Base-by-base conservation (phyloP, 1,284 basidiomycete genomes). In the Stereum hirsutum region DNA sequence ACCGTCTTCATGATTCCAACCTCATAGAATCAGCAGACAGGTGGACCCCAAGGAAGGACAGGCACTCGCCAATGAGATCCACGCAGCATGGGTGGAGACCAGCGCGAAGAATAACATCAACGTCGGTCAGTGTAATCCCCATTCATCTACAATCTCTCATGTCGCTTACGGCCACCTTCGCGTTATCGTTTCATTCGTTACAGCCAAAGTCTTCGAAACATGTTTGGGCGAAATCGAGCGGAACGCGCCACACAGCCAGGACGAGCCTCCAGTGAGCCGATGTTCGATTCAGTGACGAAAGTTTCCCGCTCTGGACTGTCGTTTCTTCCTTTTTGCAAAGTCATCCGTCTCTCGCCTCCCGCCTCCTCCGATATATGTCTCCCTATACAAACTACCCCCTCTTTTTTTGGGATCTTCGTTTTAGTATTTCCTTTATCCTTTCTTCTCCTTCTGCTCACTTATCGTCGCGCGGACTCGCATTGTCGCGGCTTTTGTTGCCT, bases 91-190 rank as follows among this genome's bases (percentile, higher is more conserved):
- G 66, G 70, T 93, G 44, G 93, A 97, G 63, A 87, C 89, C 6
- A 91, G 87, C 53, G 91, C 93, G 34, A 91, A 90, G 70, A 76
- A 81, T 52, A 90, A 93, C 52, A 65, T 81, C 62, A 95, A 96
- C 63, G 86, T 97, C 52, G 76, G 91, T 92, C 55, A 64, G 90
- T 83, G 12, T n/a, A 12, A 34, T 37, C 36, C n/a, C n/a, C n/a
- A n/a, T n/a, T n/a, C n/a, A n/a, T n/a, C n/a, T n/a, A n/a, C n/a
- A n/a, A n/a, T n/a, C n/a, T n/a, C n/a, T n/a, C n/a, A n/a, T n/a
- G n/a, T n/a, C n/a, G n/a, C 34, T 37, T 23, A 39, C 34, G 42
- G 28, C 39, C 35, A 42, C 37, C 28, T 39, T 27, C 30, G 23
- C 17, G 34, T 41, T 27, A 39, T 41, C 26, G 38, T 43, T 49